These are phyloP conservation scores for Phytopythium ostracodes DNA, from an alignment of 352 stramenopile genomes.

Conservation along the genomic window DNA sequence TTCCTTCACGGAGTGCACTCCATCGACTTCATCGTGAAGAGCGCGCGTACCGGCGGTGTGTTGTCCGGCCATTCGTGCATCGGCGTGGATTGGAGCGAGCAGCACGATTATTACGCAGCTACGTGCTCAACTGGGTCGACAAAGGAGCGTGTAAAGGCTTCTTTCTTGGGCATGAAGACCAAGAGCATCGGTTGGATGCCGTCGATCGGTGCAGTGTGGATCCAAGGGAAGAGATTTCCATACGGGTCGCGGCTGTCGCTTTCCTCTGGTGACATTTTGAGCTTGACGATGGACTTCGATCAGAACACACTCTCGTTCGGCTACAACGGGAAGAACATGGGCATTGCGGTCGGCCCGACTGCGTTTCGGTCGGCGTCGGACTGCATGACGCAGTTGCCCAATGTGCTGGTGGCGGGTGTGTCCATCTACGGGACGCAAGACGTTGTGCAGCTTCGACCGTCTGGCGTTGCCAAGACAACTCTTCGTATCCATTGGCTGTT, in stretches of 20 bases:
- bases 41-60: conserved; percentile 48
- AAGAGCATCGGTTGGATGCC: conserved; percentile 84
- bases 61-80: conserved; percentile 76
- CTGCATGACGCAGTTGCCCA: conserved; percentile 25
- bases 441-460: conserved; percentile 65
- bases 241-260: conserved; percentile 49
- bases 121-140: neutral
- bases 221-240: conserved; percentile 43
- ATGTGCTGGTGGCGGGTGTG: conserved; percentile 44
- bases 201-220: conserved; percentile 71
- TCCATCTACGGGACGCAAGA: conserved; percentile 72
- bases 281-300: conserved; percentile 70
- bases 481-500: conserved; percentile 80
- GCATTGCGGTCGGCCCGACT: conserved; percentile 44
- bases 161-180: conserved; percentile 41
- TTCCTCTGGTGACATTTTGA: conserved; percentile 65
- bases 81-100: conserved; percentile 53
- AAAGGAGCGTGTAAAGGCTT: conserved; percentile 17
- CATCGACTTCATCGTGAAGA: conserved; percentile 79
- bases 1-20: conserved; percentile 68
- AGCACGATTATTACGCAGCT: neutral
- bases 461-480: conserved; percentile 73
- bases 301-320: conserved; percentile 65
- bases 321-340: conserved; percentile 60
- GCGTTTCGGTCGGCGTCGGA: conserved; percentile 34